phyloP scores from a whole-genome alignment of 352 stramenopile genomes.

The Phytophthora chlamydospora region DNA sequence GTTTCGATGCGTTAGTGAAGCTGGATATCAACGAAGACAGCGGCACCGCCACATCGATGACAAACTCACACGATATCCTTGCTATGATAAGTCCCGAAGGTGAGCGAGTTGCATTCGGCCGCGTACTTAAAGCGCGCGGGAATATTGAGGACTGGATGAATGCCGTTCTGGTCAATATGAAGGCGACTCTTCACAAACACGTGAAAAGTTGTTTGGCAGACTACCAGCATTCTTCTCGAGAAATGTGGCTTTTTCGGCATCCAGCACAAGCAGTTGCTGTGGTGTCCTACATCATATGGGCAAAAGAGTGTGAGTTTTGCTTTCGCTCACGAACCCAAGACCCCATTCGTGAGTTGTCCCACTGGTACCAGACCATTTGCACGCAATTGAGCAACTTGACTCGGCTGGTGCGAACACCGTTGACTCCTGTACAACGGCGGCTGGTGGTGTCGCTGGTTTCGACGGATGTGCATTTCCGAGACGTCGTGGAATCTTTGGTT shows the following conservation, averaged over 20 bases:
- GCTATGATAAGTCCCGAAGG: conserved; percentile 86
- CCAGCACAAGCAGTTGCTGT: conserved; percentile 91
- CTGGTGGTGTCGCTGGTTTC: conserved; percentile 76
- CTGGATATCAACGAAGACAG: conserved; percentile 75
- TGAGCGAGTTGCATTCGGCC: conserved; percentile 76
- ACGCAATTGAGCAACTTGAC: conserved; percentile 69
- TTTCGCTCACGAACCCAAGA: conserved; percentile 60
- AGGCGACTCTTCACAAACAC: conserved; percentile 62
- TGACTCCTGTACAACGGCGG: conserved; percentile 60
- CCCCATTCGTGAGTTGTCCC: conserved; percentile 51
- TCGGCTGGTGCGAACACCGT: conserved; percentile 61
- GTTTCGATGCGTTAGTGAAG: conserved; percentile 82
- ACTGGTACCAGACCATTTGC: conserved; percentile 79
- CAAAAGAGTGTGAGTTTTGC: conserved; percentile 70
- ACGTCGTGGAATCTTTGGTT: conserved; percentile 77
- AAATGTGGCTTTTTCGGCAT: conserved; percentile 88
- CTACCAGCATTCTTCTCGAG: conserved; percentile 83
- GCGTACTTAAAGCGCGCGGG: conserved; percentile 80
- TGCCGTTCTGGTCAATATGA: conserved; percentile 78
- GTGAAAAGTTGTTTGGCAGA: conserved; percentile 86
- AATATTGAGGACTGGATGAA: conserved; percentile 91
- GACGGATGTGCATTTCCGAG: conserved; percentile 79
- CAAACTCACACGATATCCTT: conserved; percentile 57
- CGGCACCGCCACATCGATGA: conserved; percentile 1
- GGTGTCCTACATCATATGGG: conserved; percentile 90